These are phyloP conservation scores for Babesia ovis DNA, from an alignment of 169 alveolate genomes.

Conservation along the genomic window DNA sequence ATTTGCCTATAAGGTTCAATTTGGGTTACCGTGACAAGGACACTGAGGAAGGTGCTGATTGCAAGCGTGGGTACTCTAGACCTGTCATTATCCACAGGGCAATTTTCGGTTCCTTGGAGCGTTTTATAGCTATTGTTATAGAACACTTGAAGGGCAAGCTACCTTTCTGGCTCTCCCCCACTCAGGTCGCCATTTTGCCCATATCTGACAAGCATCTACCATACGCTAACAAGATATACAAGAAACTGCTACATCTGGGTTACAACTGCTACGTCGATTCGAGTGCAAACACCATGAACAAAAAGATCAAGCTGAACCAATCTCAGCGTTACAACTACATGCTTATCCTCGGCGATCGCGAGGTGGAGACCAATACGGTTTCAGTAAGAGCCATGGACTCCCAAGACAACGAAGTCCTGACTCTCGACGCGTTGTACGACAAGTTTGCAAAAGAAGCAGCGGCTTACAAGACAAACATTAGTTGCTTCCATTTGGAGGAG, in stretches of 20 bases:
- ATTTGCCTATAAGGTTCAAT: slow-evolving; percentile 96
- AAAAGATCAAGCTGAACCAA: slow-evolving; percentile 95
- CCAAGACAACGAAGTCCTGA: slow-evolving; percentile 70
- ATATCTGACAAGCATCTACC: slow-evolving; percentile 87
- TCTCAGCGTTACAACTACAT: slow-evolving; percentile 92
- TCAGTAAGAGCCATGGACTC: slow-evolving; percentile 86
- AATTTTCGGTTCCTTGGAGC: slow-evolving; percentile 95
- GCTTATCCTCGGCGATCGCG: slow-evolving; percentile 97
- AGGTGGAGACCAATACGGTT: slow-evolving; percentile 81
- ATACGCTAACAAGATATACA: slow-evolving; percentile 86
- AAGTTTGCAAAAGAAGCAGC: slow-evolving; percentile 55
- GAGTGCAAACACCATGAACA: slow-evolving; percentile 90
- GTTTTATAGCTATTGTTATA: slow-evolving; percentile 93
- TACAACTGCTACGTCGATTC: slow-evolving; percentile 90
- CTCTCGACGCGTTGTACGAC: slow-evolving; percentile 70
- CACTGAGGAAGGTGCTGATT: slow-evolving; percentile 67
- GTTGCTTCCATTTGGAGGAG: slow-evolving; percentile 43
- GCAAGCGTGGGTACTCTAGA: slow-evolving; percentile 89
- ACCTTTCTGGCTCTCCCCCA: slow-evolving; percentile 99
- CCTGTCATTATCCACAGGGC: slow-evolving; percentile 99
- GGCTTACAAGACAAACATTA: slow-evolving; percentile 58
- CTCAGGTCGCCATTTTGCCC: slow-evolving; percentile 93
- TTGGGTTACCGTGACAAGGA: slow-evolving; percentile 91
- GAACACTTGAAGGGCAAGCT: slow-evolving; percentile 98
- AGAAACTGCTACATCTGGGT: slow-evolving; percentile 46